Conservation (phyloP, 768 basidiomycete species). For the Lentinula boryana region DNA sequence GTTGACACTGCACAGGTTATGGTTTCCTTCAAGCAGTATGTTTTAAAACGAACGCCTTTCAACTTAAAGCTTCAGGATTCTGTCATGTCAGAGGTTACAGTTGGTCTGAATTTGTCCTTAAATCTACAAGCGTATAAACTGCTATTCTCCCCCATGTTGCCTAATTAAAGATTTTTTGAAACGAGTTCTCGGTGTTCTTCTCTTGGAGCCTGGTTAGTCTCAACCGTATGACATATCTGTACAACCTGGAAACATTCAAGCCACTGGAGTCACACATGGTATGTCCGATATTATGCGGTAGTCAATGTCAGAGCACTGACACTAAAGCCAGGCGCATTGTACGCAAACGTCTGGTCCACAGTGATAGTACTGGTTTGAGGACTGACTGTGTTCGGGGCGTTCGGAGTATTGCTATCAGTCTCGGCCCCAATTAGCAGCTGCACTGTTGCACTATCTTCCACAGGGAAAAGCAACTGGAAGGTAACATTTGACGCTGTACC, state of each 20-base stretch:
- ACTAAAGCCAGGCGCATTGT: slow-evolving; percentile 44
- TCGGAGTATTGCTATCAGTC: slow-evolving; percentile 51
- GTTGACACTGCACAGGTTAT: neutral
- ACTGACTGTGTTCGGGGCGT: slow-evolving; percentile 37
- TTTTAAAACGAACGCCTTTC: too few relatives aligned
- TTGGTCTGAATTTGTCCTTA: too few relatives aligned
- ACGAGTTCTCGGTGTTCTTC: too few relatives aligned
- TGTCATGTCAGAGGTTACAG: too few relatives aligned
- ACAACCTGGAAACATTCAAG: neutral
- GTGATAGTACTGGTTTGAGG: slow-evolving; percentile 39
- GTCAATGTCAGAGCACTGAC: slow-evolving; percentile 27
- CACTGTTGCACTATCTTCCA: slow-evolving; percentile 35
- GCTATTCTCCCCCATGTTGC: too few relatives aligned
- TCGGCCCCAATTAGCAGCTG: slow-evolving; percentile 45
- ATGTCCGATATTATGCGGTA: neutral
- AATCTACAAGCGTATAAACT: too few relatives aligned
- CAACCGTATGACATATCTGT: too few relatives aligned
- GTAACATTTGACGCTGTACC: slow-evolving; percentile 32
- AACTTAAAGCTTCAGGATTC: too few relatives aligned
- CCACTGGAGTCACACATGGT: neutral
- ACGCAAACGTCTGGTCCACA: slow-evolving; percentile 48
- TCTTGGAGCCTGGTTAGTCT: too few relatives aligned
- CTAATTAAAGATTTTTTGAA: too few relatives aligned
- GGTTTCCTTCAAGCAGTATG: too few relatives aligned
- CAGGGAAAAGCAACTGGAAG: slow-evolving; percentile 51